phyloP scores from a whole-genome alignment of 345 rosid genomes.

The Corymbia maculata region DNA sequence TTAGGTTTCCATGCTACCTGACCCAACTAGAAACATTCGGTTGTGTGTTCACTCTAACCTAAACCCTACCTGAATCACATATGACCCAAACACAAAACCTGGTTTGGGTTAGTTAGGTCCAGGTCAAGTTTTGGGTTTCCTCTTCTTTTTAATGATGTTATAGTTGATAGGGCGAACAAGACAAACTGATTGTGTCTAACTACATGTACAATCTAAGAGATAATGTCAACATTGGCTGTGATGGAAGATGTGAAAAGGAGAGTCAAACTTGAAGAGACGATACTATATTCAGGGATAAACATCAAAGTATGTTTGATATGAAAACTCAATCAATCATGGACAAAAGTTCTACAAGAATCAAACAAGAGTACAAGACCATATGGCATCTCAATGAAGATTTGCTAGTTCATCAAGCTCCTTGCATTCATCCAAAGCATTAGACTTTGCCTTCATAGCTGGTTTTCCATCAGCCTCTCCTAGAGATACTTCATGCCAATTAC shows the following conservation, averaged over 20 bases:
- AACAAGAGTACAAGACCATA: not conserved
- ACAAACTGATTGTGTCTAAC: not conserved
- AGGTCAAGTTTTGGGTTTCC: accelerated
- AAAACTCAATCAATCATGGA: not conserved
- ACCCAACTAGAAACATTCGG: not conserved
- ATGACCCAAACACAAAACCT: not conserved
- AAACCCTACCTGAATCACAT: not conserved
- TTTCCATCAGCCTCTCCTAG: slow-evolving; percentile 26
- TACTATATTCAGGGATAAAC: not conserved
- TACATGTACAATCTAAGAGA: not conserved
- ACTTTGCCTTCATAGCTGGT: slow-evolving; percentile 49
- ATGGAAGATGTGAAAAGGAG: not conserved
- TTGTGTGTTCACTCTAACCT: accelerated
- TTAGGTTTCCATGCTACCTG: not conserved
- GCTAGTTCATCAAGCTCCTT: slow-evolving; percentile 47
- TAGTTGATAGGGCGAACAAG: not conserved
- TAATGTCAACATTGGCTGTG: not conserved
- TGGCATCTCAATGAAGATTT: slow-evolving; percentile 27
- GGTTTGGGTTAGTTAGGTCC: too few relatives aligned
- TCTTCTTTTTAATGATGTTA: too few relatives aligned
- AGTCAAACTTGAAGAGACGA: not conserved
- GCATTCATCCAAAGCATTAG: slow-evolving; percentile 55
- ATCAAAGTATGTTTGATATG: not conserved
- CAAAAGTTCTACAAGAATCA: not conserved
- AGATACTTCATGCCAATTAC: slow-evolving; percentile 73